Conservation (phyloP, 2,329 filamentous ascomycete genomes). For the Polytolypa hystricis region DNA sequence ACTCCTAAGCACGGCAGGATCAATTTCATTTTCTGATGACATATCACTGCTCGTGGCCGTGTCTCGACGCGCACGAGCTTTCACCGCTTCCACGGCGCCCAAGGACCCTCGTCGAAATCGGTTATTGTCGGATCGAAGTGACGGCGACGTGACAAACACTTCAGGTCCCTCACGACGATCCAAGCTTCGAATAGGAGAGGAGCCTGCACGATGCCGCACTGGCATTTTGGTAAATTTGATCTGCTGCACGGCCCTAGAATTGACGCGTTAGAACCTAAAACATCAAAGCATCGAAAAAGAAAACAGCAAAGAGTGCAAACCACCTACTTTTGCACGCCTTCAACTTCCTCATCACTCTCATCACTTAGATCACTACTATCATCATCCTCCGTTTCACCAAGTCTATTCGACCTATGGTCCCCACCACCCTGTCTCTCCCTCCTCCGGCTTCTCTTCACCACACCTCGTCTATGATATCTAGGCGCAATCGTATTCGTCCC, state of each 20-base stretch:
- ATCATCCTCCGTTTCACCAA: constrained; percentile 46
- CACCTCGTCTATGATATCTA: constrained; percentile 19
- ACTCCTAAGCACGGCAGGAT: constrained; percentile 42
- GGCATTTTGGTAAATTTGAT: constrained; percentile 98
- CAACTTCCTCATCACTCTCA: constrained; percentile 53
- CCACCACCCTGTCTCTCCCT: constrained; percentile 10
- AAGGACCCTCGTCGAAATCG: constrained; percentile 45
- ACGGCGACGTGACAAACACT: constrained; percentile 46
- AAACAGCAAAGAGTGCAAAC: background rate
- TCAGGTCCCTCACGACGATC: constrained; percentile 36
- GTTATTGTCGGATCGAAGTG: constrained; percentile 36
- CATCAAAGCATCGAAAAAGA: too few species aligned
- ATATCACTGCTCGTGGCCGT: constrained; percentile 56
- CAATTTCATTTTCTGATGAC: constrained; percentile 54
- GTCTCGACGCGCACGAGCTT: constrained; percentile 46
- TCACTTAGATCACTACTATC: constrained; percentile 57
- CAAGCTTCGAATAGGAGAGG: constrained; percentile 62
- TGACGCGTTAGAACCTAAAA: too few species aligned
- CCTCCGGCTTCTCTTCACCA: constrained; percentile 9
- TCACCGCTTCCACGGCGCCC: constrained; percentile 43
- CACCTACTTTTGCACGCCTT: constrained; percentile 29
- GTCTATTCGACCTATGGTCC: constrained; percentile 20
- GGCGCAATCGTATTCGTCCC: constrained; percentile 46
- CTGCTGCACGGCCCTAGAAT: constrained; percentile 67
- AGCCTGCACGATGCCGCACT: constrained; percentile 71